A percentile compares a stretch with the other conserved stretches of the same genome.
Conservation (phyloP, 192 early-diverging fungal species). For the Thamnidium elegans region DNA sequence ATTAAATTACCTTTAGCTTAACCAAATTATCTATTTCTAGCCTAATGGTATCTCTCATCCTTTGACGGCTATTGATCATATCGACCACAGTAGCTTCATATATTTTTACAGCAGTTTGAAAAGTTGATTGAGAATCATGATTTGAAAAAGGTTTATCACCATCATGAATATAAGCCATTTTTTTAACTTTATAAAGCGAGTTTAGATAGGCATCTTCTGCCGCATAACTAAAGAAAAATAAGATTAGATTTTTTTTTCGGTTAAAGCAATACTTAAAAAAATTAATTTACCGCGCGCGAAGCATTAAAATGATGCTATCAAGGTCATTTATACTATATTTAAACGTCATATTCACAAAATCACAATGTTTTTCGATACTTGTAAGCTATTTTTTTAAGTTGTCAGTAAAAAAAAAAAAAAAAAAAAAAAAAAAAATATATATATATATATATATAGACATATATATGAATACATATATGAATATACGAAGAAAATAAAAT, state of each 20-base stretch:
- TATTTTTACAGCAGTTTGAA: slow-evolving; percentile 7
- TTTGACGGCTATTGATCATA: slow-evolving; percentile 19
- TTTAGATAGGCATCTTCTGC: slow-evolving; percentile 26
- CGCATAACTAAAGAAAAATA: background rate
- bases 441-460: too few relatives aligned
- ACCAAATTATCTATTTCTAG: slow-evolving; percentile 20
- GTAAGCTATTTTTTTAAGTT: slow-evolving; percentile 5
- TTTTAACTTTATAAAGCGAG: slow-evolving; percentile 20
- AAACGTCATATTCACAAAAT: slow-evolving; percentile 25
- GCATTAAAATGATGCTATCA: slow-evolving; percentile 20
- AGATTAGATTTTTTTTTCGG: too few relatives aligned
- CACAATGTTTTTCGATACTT: slow-evolving; percentile 25
- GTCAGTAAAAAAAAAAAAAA: background rate
- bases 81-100: slow-evolving; percentile 16
- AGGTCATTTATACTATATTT: slow-evolving; percentile 29
- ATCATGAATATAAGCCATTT: background rate
- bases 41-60: slow-evolving; percentile 18
- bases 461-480: too few relatives aligned
- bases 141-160: background rate
- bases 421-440: background rate
- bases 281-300: slow-evolving; percentile 21
- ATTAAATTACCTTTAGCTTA: slow-evolving; percentile 7
- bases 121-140: background rate
- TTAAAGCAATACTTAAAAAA: background rate
- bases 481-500: too few relatives aligned